phyloP scores from a whole-genome alignment of 1,139 yeast species.

The Yamadazyma oceani region DNA sequence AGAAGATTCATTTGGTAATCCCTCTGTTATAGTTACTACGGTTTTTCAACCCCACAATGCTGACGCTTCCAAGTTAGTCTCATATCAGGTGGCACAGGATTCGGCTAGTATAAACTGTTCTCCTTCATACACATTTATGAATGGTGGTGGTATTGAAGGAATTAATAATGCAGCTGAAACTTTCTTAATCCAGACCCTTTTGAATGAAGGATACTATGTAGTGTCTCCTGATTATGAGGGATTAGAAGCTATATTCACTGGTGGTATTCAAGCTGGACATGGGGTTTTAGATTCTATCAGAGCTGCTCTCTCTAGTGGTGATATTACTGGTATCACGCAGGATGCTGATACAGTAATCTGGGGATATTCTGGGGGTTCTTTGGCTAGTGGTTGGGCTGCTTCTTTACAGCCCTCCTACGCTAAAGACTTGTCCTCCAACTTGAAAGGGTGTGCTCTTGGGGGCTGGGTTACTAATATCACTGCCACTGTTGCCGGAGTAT shows the following conservation, averaged over 20 bases:
- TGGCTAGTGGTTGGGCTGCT: slow-evolving; percentile 37
- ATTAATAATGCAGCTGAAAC: slow-evolving; percentile 24
- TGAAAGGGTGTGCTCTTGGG: slow-evolving; percentile 36
- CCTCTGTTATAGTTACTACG: slow-evolving; percentile 33
- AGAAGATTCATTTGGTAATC: slow-evolving; percentile 31
- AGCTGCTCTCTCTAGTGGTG: slow-evolving; percentile 22
- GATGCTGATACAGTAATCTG: slow-evolving; percentile 28
- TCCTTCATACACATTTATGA: slow-evolving; percentile 29
- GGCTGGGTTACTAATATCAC: slow-evolving; percentile 32
- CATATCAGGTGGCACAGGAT: slow-evolving; percentile 38
- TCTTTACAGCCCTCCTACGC: slow-evolving; percentile 32
- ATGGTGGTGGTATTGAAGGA: slow-evolving; percentile 22
- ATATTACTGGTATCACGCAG: slow-evolving; percentile 23
- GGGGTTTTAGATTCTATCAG: slow-evolving; percentile 28
- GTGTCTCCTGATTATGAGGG: slow-evolving; percentile 38
- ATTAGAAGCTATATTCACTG: slow-evolving; percentile 26
- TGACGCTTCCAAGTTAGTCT: slow-evolving; percentile 26
- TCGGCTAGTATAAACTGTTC: slow-evolving; percentile 29
- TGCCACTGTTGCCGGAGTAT: slow-evolving; percentile 23
- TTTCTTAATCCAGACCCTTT: slow-evolving; percentile 23
- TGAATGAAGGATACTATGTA: slow-evolving; percentile 33
- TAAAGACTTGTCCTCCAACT: slow-evolving; percentile 24
- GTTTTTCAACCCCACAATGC: slow-evolving; percentile 32
- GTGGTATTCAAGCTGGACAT: slow-evolving; percentile 29
- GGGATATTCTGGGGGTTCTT: slow-evolving; percentile 41